phyloP scores from a whole-genome alignment of 768 basidiomycete species.

The Lactarius vividus region DNA sequence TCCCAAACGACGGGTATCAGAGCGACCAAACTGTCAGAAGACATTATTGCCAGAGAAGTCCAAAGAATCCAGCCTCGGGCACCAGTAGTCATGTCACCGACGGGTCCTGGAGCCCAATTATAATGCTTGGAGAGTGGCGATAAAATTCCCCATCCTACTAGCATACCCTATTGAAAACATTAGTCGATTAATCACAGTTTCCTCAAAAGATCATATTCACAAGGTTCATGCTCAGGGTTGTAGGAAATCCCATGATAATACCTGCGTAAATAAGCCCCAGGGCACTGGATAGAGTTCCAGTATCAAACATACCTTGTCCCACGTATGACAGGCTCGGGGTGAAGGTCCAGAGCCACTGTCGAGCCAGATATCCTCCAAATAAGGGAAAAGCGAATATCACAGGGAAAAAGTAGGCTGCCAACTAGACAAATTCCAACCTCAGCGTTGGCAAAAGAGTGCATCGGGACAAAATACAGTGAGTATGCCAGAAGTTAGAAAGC shows the following conservation, averaged over 20 bases:
- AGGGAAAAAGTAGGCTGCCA: slow-evolving; percentile 87
- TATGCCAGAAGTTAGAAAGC: slow-evolving; percentile 69
- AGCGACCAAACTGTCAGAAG: slow-evolving; percentile 84
- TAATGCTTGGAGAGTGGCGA: slow-evolving; percentile 77
- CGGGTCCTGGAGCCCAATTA: slow-evolving; percentile 94
- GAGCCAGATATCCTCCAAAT: slow-evolving; percentile 79
- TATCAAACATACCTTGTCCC: slow-evolving; percentile 65
- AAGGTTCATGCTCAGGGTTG: slow-evolving; percentile 89
- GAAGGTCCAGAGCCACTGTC: slow-evolving; percentile 91
- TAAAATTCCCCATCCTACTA: slow-evolving; percentile 95
- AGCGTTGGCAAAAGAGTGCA: slow-evolving; percentile 2
- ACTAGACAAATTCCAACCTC: slow-evolving; percentile 41
- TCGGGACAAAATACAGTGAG: slow-evolving; percentile 64
- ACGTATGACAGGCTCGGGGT: slow-evolving; percentile 90
- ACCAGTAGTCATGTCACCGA: slow-evolving; percentile 81
- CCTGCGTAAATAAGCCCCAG: slow-evolving; percentile 42
- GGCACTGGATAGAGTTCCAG: background rate
- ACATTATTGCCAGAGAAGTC: slow-evolving; percentile 95
- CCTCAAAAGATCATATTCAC: slow-evolving; percentile 40
- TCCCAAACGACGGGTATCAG: slow-evolving; percentile 72
- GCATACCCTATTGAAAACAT: slow-evolving; percentile 66
- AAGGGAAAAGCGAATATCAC: slow-evolving; percentile 83
- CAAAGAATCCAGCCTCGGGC: slow-evolving; percentile 98
- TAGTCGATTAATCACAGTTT: slow-evolving; percentile 11
- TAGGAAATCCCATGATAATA: slow-evolving; percentile 97